These are phyloP conservation scores for Gossypium stocksii DNA, from an alignment of 345 rosid species.

Conservation along the genomic window DNA sequence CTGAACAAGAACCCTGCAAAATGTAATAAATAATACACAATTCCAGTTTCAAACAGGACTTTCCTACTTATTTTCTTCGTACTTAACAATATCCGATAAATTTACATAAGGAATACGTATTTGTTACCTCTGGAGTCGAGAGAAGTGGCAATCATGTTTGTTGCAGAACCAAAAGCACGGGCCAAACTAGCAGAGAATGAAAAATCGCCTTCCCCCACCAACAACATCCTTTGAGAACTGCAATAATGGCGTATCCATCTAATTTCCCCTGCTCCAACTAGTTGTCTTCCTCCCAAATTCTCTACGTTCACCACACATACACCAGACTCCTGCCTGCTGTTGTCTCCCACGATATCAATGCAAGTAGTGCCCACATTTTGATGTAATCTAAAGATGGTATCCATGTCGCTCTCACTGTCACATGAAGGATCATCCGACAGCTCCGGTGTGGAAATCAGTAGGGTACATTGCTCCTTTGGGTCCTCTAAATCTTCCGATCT, in stretches of 20 bases:
- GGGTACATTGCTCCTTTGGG: not conserved
- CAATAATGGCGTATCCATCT: slow-evolving; percentile 43
- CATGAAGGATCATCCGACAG: not conserved
- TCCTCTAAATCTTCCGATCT: not conserved
- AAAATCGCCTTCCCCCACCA: slow-evolving; percentile 59
- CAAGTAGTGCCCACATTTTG: not conserved
- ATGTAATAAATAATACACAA: not conserved
- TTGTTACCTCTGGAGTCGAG: slow-evolving; percentile 38
- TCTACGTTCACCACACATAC: not conserved
- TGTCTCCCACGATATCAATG: not conserved
- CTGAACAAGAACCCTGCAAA: slow-evolving; percentile 30
- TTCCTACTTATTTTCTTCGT: not conserved
- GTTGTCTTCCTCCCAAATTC: not conserved
- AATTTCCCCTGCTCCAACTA: slow-evolving; percentile 13
- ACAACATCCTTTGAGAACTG: slow-evolving; percentile 40
- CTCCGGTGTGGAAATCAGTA: not conserved
- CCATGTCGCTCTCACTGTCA: not conserved
- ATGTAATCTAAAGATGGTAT: not conserved
- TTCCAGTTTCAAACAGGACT: not conserved
- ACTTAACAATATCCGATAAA: too few relatives aligned
- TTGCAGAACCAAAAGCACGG: slow-evolving; percentile 48
- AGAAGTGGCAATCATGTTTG: slow-evolving; percentile 55
- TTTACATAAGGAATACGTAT: too few relatives aligned
- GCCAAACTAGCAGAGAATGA: slow-evolving; percentile 54
- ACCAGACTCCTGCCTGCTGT: not conserved